Evolutionary conservation across 345 rosid genomes (phyloP), one percentile per base, ranked within the genome.

Genomic region (Lepidium sativum): DNA sequence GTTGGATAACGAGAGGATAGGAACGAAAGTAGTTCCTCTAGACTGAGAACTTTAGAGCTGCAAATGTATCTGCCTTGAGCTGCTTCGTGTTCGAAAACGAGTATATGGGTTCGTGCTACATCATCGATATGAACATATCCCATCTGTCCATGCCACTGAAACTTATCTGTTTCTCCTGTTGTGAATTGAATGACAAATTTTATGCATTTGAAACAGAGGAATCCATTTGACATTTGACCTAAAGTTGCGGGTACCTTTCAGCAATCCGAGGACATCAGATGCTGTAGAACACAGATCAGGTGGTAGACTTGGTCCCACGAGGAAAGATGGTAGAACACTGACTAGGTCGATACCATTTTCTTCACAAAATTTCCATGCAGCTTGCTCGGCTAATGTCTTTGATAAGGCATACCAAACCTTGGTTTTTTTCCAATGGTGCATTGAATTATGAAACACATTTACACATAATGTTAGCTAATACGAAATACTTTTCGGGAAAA

Each of bases 61-160:
- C 95, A 89, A 16, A 91, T 69, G 70, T 86, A 86, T 73, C 98
- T 71, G 34, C 96, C 92, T 0, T 10, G 47, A 6, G 90, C 84
- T 47, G 18, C 69, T 75, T 74, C 33, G 1, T 80, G 62, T 74
- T 91, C 90, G 2, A 80, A 86, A 35, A 85, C 83, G 10, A 86
- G 82, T 68, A 92, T 83, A 76, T 86, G 96, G 62, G 86, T 78
- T 47, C 74, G 67, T 5, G 98, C 98, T 31, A 80, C 92, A 27
- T 92, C 95, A 55, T 92, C 96, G n/a, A 92, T 88, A 71, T 92
- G 92, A 63, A 89, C 84, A 54, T 88, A 92, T 6, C 96, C 96
- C 91, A 86, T 85, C 77, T 95, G 83, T 72, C 95, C 95, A 75
- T 84, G 87, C 91, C 86, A 79, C 14, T 81, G 78, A 42, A 85